Evolutionary conservation across 306 rosid genomes (phyloP).

Genomic region (Dalbergia cochinchinensis): DNA sequence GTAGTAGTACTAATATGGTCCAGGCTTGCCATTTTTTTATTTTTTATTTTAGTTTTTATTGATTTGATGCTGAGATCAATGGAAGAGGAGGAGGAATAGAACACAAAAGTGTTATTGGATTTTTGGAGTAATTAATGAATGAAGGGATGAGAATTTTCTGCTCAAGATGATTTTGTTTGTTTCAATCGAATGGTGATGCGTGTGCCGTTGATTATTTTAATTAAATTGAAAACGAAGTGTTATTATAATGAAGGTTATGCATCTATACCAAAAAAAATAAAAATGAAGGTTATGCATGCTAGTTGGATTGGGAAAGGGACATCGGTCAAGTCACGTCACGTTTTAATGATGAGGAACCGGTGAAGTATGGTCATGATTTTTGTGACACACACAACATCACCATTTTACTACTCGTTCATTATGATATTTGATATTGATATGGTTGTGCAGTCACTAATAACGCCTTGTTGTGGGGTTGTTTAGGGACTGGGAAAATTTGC

Average conservation of each 20-base stretch:
- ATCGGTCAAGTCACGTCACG: conserved; percentile 15
- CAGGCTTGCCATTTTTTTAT: conserved; percentile 37
- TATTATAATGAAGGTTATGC: no score
- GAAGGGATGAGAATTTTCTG: conserved; percentile 8
- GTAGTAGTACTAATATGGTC: no score
- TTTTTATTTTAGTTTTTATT: no score
- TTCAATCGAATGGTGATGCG: no score
- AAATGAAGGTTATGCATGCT: background rate
- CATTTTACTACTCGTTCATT: background rate
- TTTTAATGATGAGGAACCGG: background rate
- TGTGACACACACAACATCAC: background rate
- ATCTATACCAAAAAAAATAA: no score
- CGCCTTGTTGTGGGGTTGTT: no score
- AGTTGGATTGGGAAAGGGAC: background rate
- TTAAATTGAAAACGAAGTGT: no score
- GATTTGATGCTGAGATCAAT: background rate
- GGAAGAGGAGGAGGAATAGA: background rate
- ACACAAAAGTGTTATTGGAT: no score
- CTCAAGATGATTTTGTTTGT: no score
- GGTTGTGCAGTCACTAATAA: background rate
- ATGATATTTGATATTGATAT: background rate
- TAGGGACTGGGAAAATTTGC: no score
- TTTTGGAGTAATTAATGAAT: background rate
- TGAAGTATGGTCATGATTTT: conserved; percentile 24
- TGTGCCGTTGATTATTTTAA: no score